Evolutionary conservation across 1,284 basidiomycete genomes (phyloP).

Genomic region (Cryptococcus amylolentus): DNA sequence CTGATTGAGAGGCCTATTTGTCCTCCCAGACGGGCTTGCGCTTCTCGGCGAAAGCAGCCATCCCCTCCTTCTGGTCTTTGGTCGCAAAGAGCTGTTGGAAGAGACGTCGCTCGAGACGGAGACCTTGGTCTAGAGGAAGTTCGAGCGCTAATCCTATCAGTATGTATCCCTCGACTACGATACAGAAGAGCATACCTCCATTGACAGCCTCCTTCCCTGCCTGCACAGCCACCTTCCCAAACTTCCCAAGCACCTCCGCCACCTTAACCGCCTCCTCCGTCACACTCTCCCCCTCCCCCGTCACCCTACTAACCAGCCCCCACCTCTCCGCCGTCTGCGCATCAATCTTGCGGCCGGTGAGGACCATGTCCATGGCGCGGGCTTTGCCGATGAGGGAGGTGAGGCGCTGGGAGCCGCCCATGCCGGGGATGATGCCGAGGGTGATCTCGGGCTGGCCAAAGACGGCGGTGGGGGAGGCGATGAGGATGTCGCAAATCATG

Average conservation of each 20-base stretch:
- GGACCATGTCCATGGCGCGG: constrained; percentile 89
- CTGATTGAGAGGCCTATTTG: constrained; percentile 16
- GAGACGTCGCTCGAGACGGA: constrained; percentile 80
- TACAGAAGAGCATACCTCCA: constrained; percentile 58
- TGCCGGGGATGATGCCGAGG: constrained; percentile 83
- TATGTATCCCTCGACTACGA: not conserved
- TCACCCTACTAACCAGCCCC: constrained; percentile 79
- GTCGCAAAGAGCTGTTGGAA: constrained; percentile 95
- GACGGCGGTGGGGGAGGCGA: constrained; percentile 86
- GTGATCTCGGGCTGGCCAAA: constrained; percentile 99
- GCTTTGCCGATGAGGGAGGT: constrained; percentile 86
- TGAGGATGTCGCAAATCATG: constrained; percentile 90
- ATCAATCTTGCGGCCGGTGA: constrained; percentile 77
- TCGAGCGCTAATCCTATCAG: constrained; percentile 65
- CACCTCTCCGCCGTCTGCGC: constrained; percentile 82
- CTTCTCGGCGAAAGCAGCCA: constrained; percentile 94
- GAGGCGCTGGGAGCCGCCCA: constrained; percentile 60
- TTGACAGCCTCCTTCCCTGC: constrained; percentile 96
- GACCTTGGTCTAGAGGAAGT: constrained; percentile 72
- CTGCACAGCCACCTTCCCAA: constrained; percentile 79
- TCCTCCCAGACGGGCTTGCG: constrained; percentile 72
- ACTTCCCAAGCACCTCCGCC: constrained; percentile 74
- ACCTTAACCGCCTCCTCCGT: constrained; percentile 84
- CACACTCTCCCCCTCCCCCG: constrained; percentile 73
- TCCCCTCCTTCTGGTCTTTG: constrained; percentile 89